Evolutionary conservation across 192 early-diverging fungal genomes (phyloP).

Genomic region (Coemansia sp.): DNA sequence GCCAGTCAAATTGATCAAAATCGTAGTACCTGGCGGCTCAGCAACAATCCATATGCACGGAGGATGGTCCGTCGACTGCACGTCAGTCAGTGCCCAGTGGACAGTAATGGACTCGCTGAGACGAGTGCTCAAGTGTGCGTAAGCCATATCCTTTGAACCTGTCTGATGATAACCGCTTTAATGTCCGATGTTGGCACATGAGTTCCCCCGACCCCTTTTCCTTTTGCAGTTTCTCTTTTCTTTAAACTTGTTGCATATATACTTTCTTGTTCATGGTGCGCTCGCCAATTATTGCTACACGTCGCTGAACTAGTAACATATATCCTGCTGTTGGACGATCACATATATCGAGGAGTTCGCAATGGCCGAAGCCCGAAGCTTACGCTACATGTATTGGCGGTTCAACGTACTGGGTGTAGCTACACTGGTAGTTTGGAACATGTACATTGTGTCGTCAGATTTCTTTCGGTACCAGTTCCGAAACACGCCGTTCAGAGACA

Average conservation of each 20-base stretch:
- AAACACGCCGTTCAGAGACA: slow-evolving; percentile 60
- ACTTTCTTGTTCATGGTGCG: not conserved
- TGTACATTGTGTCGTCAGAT: slow-evolving; percentile 71
- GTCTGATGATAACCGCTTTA: not conserved
- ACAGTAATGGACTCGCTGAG: slow-evolving; percentile 40
- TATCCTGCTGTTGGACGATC: not conserved
- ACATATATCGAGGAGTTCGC: not conserved
- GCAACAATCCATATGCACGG: slow-evolving; percentile 38
- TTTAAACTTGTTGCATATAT: not conserved
- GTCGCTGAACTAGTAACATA: not conserved
- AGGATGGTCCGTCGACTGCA: slow-evolving; percentile 47
- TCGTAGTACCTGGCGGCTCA: slow-evolving; percentile 40
- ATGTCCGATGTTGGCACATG: no score
- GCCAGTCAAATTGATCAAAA: slow-evolving; percentile 6
- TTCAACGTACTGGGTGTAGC: slow-evolving; percentile 71
- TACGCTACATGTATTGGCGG: slow-evolving; percentile 46
- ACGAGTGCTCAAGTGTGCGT: slow-evolving; percentile 22
- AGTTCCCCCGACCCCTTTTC: not conserved
- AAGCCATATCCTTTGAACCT: not conserved
- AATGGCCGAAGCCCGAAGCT: slow-evolving; percentile 7
- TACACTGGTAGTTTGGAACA: slow-evolving; percentile 78
- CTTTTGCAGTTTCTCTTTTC: not conserved
- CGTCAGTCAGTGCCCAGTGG: slow-evolving; percentile 41
- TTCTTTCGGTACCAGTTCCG: slow-evolving; percentile 65
- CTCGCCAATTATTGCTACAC: not conserved